phyloP scores from a whole-genome alignment of 2,329 filamentous ascomycete genomes.

The Thyridium curvatum region DNA sequence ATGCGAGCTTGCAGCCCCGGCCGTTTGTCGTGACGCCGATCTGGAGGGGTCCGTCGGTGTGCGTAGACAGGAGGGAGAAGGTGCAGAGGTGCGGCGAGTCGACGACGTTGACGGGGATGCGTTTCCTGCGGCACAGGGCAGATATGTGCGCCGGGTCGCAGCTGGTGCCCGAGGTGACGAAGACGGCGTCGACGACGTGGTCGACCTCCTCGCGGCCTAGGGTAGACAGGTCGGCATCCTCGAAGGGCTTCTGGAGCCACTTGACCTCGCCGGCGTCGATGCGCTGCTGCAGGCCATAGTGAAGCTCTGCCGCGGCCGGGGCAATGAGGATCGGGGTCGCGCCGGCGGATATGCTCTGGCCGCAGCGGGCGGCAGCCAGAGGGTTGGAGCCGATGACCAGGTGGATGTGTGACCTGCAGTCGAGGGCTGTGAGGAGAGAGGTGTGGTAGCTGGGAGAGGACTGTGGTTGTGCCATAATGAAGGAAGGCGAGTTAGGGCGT shows the following conservation, averaged over 20 bases:
- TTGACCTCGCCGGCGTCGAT: constrained; percentile 60
- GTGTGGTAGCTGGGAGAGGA: constrained; percentile 18
- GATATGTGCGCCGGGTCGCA: constrained; percentile 57
- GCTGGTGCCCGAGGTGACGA: constrained; percentile 61
- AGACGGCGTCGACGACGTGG: constrained; percentile 81
- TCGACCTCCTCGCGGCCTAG: constrained; percentile 77
- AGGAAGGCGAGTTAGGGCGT: background rate
- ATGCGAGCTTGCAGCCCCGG: constrained; percentile 87
- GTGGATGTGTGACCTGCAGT: constrained; percentile 67
- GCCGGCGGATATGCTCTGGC: constrained; percentile 73
- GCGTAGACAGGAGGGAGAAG: constrained; percentile 82
- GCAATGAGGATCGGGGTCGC: constrained; percentile 76
- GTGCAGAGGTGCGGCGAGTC: constrained; percentile 83
- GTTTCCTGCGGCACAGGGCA: constrained; percentile 64
- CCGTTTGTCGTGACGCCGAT: constrained; percentile 95
- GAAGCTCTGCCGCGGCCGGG: constrained; percentile 42
- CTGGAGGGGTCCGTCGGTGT: constrained; percentile 86
- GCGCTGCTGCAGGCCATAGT: constrained; percentile 52
- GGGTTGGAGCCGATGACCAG: constrained; percentile 82
- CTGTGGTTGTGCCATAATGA: constrained; percentile 1
- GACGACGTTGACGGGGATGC: constrained; percentile 89
- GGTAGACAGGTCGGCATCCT: constrained; percentile 63
- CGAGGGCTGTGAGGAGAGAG: constrained; percentile 65
- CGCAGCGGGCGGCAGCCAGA: constrained; percentile 77
- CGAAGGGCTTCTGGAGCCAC: constrained; percentile 62